These are phyloP conservation scores for Cucurbita ficifolia DNA, from an alignment of 306 rosid species.

Conservation along the genomic window DNA sequence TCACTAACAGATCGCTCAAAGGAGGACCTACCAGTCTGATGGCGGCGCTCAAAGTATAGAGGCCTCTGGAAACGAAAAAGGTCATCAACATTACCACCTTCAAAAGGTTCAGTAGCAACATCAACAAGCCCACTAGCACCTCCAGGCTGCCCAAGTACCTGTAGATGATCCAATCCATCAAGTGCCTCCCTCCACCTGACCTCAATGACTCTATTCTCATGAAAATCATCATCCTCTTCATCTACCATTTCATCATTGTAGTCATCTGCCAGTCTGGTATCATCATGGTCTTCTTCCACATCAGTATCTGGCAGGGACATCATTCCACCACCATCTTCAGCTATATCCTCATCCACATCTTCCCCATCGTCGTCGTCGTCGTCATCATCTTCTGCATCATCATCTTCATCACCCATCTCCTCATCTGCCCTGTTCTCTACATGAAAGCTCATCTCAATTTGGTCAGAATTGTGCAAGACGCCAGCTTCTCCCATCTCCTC, in stretches of 20 bases:
- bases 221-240: constrained; percentile 93
- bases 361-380: constrained; percentile 93
- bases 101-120: constrained; percentile 90
- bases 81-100: constrained; percentile 95
- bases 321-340: constrained; percentile 90
- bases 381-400: constrained; percentile 89
- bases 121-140: constrained; percentile 66
- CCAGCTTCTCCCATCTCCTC: constrained; percentile 75
- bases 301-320: constrained; percentile 85
- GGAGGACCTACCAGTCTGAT: constrained; percentile 78
- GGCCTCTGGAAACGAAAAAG: constrained; percentile 76
- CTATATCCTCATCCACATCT: constrained; percentile 94
- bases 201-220: constrained; percentile 86
- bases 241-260: constrained; percentile 90
- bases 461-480: constrained; percentile 55
- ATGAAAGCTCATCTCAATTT: constrained; percentile 76
- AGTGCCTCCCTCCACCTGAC: constrained; percentile 97
- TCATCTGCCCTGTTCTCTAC: constrained; percentile 85
- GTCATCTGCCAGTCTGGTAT: constrained; percentile 75
- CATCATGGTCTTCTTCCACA: constrained; percentile 94
- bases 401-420: constrained; percentile 96
- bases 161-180: constrained; percentile 92
- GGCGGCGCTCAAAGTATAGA: constrained; percentile 82
- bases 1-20: constrained; percentile 77
- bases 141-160: constrained; percentile 88